Percentiles rank a stretch among this genome's conserved stretches.
These are phyloP conservation scores for Microstroma glucosiphilum DNA, from an alignment of 1,284 basidiomycete species.

Conservation along the genomic window DNA sequence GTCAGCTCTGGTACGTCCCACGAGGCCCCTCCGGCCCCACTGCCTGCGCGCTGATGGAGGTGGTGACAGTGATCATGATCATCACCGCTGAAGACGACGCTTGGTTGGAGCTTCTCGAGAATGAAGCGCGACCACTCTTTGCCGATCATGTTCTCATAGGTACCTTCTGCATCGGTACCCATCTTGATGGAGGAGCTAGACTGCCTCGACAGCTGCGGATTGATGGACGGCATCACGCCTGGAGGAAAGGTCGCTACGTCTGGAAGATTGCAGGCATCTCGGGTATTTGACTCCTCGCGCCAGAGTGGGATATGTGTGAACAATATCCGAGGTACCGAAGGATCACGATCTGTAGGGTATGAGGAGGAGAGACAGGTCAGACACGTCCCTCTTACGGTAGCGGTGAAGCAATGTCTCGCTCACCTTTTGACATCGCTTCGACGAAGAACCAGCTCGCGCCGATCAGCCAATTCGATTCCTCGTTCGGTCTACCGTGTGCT, in stretches of 20 bases:
- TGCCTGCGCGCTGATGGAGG: not conserved
- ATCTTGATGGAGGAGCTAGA: not conserved
- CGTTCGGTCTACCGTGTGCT: not conserved
- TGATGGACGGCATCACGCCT: not conserved
- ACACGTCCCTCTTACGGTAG: no score
- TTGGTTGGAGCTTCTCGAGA: not conserved
- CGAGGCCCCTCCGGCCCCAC: not conserved
- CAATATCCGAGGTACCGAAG: not conserved
- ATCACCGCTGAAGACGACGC: not conserved
- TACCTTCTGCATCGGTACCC: conserved; percentile 1
- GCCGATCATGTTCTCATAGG: conserved; percentile 1
- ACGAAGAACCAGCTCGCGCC: conserved; percentile 1
- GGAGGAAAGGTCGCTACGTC: not conserved
- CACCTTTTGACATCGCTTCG: not conserved
- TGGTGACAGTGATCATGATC: conserved; percentile 4
- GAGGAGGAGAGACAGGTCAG: no score
- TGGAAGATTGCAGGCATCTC: not conserved
- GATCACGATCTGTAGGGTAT: not conserved
- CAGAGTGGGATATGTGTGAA: conserved; percentile 2
- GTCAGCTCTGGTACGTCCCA: conserved; percentile 3
- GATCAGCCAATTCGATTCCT: not conserved
- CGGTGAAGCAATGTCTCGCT: not conserved
- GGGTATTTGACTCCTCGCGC: not conserved
- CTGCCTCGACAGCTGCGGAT: not conserved
- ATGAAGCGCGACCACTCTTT: not conserved